Conservation (phyloP, 2,329 filamentous ascomycete species). For the Aureobasidium sp. region DNA sequence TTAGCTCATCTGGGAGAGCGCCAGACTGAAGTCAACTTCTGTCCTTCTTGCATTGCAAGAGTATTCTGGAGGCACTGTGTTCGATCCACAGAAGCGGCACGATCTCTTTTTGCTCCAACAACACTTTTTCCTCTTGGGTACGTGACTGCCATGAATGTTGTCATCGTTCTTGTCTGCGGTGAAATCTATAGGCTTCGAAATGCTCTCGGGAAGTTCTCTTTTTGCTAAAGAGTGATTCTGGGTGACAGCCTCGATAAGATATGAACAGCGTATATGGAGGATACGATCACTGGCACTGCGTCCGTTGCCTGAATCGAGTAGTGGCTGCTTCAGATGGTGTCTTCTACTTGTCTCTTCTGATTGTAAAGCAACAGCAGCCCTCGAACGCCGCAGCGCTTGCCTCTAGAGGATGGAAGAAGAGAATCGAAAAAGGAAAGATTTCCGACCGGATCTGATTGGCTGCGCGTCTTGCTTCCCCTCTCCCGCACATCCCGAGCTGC, state of each 20-base stretch:
- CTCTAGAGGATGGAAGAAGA: neutral
- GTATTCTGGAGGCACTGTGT: constrained; percentile 34
- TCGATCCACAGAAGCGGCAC: constrained; percentile 32
- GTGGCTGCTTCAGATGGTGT: neutral
- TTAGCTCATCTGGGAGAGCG: constrained; percentile 34
- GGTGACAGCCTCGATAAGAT: neutral
- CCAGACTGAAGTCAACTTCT: constrained; percentile 32
- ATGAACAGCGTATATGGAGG: neutral
- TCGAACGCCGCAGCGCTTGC: neutral
- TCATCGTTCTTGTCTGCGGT: neutral
- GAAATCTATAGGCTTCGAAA: neutral
- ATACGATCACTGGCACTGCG: neutral
- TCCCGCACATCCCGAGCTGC: neutral
- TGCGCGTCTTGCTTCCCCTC: constrained; percentile 1
- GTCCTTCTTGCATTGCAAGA: constrained; percentile 22
- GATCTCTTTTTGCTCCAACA: neutral
- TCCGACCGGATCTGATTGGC: neutral
- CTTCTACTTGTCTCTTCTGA: neutral
- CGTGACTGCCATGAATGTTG: neutral
- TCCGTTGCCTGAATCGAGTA: neutral
- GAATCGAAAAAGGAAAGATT: constrained; percentile 1
- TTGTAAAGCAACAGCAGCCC: neutral
- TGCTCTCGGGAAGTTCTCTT: neutral
- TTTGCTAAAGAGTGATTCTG: neutral
- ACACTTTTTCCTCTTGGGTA: too few species aligned